A percentile compares a stretch with the other conserved stretches of the same genome.
Evolutionary conservation across 2,329 filamentous ascomycete species (phyloP).

Genomic region (Cercospora sojina): DNA sequence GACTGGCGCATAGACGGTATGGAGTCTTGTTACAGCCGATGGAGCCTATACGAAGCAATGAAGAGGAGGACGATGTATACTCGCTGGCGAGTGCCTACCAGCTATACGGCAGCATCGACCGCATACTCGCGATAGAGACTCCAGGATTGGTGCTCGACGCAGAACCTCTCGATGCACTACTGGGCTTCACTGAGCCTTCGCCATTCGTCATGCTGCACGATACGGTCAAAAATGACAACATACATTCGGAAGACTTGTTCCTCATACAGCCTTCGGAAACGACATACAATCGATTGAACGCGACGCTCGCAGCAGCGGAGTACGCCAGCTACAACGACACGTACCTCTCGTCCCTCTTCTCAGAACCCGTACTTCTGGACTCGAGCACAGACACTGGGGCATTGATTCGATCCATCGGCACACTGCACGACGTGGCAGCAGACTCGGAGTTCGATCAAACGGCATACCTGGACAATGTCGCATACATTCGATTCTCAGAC

Average conservation of each 20-base stretch:
- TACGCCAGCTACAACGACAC: conserved; percentile 29
- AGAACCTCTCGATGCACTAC: conserved; percentile 45
- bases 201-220: conserved; percentile 36
- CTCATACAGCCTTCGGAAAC: conserved; percentile 31
- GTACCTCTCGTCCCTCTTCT: conserved; percentile 36
- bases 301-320: conserved; percentile 19
- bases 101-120: conserved; percentile 45
- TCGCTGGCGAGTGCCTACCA: conserved; percentile 49
- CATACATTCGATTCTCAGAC: conserved; percentile 50
- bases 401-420: conserved; percentile 35
- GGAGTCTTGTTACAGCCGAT: conserved; percentile 48
- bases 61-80: conserved; percentile 35
- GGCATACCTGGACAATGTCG: conserved; percentile 43
- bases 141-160: conserved; percentile 50
- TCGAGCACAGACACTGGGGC: conserved; percentile 27
- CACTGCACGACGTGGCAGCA: conserved; percentile 31
- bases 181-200: conserved; percentile 35
- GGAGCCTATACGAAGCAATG: conserved; percentile 38
- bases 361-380: conserved; percentile 31
- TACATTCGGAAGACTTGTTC: conserved; percentile 38
- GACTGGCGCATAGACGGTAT: conserved; percentile 48
- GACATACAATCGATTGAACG: conserved; percentile 23
- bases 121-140: conserved; percentile 46
- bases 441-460: conserved; percentile 46
- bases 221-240: conserved; percentile 29